Base-by-base conservation (phyloP, 1,284 basidiomycete species). In the Leucoagaricus sp. region DNA sequence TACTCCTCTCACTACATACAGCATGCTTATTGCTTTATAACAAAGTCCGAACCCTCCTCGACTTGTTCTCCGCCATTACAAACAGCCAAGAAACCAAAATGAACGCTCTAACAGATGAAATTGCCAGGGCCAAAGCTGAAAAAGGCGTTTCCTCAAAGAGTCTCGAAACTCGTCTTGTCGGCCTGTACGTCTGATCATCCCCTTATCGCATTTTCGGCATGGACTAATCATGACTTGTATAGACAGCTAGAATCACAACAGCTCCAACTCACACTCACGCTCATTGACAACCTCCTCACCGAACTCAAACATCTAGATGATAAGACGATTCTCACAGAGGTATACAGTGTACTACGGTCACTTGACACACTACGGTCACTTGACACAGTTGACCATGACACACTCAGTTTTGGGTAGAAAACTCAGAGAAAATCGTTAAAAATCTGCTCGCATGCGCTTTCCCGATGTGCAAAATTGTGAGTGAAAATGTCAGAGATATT, bases 281-380 rank as follows among this genome's bases (percentile, higher is more conserved):
- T 95, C 58, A 96, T 98, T 61, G 94, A 95, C 60, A 78, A 80
- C 0, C 81, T 99, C 15, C 82, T 98, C 26, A 89, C 88, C 7
- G 96, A 98, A 71, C 83, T 99, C 45, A 94, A 94, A 74, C 86
- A 89, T 44, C 78, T 99, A 21, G 96, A 99, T 70, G 96, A 98
- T 79, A 99, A 98, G 80, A 92, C 97, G 84, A 93, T 98, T 63
- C 81, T 99, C 23, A 98, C 96, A 1, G 96, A 99, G 70, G 96
- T 98, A 0, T 95, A n/a, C n/a, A n/a, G n/a, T n/a, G n/a, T n/a
- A n/a, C n/a, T n/a, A n/a, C n/a, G n/a, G n/a, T n/a, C n/a, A n/a
- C n/a, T n/a, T n/a, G n/a, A n/a, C n/a, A n/a, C n/a, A n/a, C n/a
- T n/a, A n/a, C n/a, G n/a, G n/a, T n/a, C n/a, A n/a, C n/a, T n/a